phyloP scores from a whole-genome alignment of 176 grass and related monocot genomes.

The Zoysia pacifica region DNA sequence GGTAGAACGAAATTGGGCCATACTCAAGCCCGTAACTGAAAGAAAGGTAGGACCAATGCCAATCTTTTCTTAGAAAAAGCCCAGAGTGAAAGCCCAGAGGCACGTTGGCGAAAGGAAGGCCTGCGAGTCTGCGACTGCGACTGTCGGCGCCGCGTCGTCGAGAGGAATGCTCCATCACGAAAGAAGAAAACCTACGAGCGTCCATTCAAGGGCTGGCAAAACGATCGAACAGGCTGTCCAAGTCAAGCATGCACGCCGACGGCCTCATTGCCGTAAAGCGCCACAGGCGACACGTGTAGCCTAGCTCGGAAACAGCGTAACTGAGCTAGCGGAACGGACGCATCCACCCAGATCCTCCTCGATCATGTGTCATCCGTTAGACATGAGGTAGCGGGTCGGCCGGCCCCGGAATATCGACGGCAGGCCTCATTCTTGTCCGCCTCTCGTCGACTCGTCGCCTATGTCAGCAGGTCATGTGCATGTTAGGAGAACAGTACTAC shows the following conservation, averaged over 20 bases:
- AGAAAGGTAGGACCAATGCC: too few relatives aligned
- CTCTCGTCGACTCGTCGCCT: too few relatives aligned
- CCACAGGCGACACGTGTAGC: not conserved
- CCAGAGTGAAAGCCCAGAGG: not conserved
- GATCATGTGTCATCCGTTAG: not conserved
- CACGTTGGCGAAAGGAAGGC: not conserved
- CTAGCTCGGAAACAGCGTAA: slow-evolving; percentile 7
- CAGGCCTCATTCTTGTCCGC: too few relatives aligned
- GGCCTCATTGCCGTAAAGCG: not conserved
- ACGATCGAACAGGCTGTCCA: not conserved
- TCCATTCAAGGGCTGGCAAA: not conserved
- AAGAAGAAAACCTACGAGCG: not conserved
- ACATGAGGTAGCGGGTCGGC: not conserved
- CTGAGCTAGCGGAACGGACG: not conserved
- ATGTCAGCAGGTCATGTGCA: too few relatives aligned
- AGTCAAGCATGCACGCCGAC: not conserved
- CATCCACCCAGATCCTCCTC: not conserved
- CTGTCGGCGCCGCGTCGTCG: not conserved
- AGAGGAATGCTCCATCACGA: not conserved
- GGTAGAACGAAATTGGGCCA: too few relatives aligned
- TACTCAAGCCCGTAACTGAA: too few relatives aligned
- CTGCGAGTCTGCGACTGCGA: not conserved
- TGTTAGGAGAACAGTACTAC: too few relatives aligned
- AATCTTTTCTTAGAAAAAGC: too few relatives aligned
- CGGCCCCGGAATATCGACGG: too few relatives aligned